Base-by-base conservation (phyloP, 192 early-diverging fungal species). In the Coemansia sp. region DNA sequence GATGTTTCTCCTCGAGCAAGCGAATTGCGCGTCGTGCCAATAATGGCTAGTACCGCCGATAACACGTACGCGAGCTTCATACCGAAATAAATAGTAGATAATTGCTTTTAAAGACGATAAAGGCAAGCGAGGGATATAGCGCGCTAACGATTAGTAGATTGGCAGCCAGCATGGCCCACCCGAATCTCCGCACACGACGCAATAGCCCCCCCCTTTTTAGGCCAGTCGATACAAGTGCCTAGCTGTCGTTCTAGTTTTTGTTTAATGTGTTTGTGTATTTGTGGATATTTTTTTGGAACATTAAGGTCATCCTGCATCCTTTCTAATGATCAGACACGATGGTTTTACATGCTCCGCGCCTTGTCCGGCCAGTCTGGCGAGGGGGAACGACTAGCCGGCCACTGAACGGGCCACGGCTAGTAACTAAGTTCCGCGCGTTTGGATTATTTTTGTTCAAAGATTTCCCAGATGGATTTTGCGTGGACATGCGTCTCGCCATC, bases 311-410 rank as follows among this genome's bases (percentile, higher is more conserved):
- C 75, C 66, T 67, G 63, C 63, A 67, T 82, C 80, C 65, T 72
- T 19, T 75, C 75, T 46, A 72, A 51, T 29, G 75, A 75, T 82
- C 80, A 74, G 69, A 62, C 75, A 69, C 72, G 69, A 82, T 75
- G 80, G 80, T 82, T 82, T 82, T 82, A 82, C 71, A 51, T 65
- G 60, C 48, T 61, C 80, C 80, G 62, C 66, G 80, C 80, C 80
- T 7, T 23, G 45, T 17, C 72, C 68, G 80, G 80, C 80, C 70
- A 70, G 72, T 82, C 80, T 82, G 31, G 80, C 80, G 69, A 53
- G 75, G 74, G 74, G 79, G 79, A 82, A 82, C 79, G 79, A 70
- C 66, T 51, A 61, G 58, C 48, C 50, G 15, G 41, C 76, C 71
- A 82, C 70, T 68, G 68, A 77, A 66, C 64, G 59, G 75, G 71